Evolutionary conservation across 2,329 filamentous ascomycete species (phyloP), one percentile per base, ranked within the genome.

Genomic region (Coleophoma cylindrospora): DNA sequence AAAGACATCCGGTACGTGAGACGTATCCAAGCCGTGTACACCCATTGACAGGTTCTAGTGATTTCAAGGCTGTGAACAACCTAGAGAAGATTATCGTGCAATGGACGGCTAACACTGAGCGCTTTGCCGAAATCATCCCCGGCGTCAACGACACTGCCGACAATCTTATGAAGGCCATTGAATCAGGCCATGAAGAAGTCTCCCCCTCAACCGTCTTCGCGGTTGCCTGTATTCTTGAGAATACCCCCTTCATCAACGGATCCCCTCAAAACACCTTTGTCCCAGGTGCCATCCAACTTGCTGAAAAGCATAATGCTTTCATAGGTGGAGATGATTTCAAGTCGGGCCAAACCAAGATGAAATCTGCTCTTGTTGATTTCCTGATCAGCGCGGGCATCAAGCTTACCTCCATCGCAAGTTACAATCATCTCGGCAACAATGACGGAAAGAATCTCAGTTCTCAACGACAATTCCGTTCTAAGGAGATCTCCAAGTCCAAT

Each of bases 291-390:
- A 85, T 97, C 60, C 79, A 92, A 66, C 83, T 99, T 51, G 94
- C 94, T 19, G 89, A 95, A 76, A 79, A 86, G 71, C 84, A 95
- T 71, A 79, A 81, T 50, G 84, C 91, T 55, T 99, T 95, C 76
- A 91, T 99, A 64, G 94, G 94, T 52, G 94, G 94, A 58, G 94
- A 99, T 64, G 94, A 99, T 75, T 99, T 99, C 86, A 99, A 99
- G 78, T 97, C 94, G 55, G 94, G 94, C 56, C 94, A 99, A 79
- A 99, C 94, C 69, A 99, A 99, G 84, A 99, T 99, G 94, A 99
- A 99, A 77, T 97, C 94, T 53, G 94, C 94, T 17, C 83, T 99
- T 32, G 94, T 97, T 43, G 94, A 99, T 74, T 99, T 99, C 76
- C 74, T 99, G 68, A 96, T 99, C 84, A 96, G 85, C 69, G 94